Conservation (phyloP, 116 monocot genomes). For the Iris pallida region DNA sequence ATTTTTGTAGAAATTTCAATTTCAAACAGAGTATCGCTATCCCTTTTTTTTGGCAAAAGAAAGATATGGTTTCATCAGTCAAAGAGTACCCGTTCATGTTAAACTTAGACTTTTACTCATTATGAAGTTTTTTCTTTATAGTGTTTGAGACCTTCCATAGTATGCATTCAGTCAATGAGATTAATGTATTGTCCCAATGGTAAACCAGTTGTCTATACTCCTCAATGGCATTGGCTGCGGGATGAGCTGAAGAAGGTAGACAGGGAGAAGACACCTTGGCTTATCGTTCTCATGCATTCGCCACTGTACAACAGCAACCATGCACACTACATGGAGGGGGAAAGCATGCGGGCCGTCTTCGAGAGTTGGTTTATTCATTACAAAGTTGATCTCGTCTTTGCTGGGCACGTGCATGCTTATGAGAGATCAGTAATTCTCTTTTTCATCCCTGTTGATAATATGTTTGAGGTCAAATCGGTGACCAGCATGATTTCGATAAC, state of each 20-base stretch:
- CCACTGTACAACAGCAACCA: constrained; percentile 89
- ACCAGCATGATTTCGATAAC: too few relatives aligned
- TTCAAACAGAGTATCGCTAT: too few relatives aligned
- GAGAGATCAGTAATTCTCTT: constrained; percentile 78
- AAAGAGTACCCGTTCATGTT: too few relatives aligned
- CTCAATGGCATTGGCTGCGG: constrained; percentile 75
- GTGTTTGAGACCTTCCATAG: too few relatives aligned
- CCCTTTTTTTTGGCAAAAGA: too few relatives aligned
- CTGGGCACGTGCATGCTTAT: constrained; percentile 94
- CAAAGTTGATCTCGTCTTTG: constrained; percentile 82
- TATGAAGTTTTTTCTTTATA: too few relatives aligned
- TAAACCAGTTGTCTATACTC: constrained; percentile 73
- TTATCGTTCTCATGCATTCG: constrained; percentile 86
- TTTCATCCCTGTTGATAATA: not conserved
- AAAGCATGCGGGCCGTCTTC: constrained; percentile 81
- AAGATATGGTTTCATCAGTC: too few relatives aligned
- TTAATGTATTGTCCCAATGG: not conserved
- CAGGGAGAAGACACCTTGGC: constrained; percentile 91
- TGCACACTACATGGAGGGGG: constrained; percentile 93
- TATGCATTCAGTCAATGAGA: not conserved
- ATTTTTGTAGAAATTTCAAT: too few relatives aligned
- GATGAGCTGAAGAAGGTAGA: constrained; percentile 63
- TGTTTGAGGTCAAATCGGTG: too few relatives aligned
- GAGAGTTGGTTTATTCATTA: constrained; percentile 73
- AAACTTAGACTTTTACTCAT: too few relatives aligned